A percentile compares a stretch with the other conserved stretches of the same genome.
Conservation (phyloP, 2,329 filamentous ascomycete genomes). For the Rhinocladiella mackenziei region DNA sequence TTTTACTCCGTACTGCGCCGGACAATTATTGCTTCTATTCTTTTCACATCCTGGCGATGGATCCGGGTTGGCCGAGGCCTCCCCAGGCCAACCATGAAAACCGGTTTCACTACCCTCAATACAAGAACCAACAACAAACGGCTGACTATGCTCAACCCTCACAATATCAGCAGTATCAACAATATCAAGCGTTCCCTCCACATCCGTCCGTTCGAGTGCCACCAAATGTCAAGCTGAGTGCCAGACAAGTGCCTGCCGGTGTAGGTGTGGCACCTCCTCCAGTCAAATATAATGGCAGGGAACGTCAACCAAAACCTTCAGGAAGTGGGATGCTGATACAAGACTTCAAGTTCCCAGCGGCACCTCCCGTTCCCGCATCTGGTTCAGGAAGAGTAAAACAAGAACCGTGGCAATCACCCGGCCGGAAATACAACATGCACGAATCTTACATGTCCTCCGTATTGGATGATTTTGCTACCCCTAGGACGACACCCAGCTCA, state of each 20-base stretch:
- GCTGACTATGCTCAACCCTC: conserved; percentile 21
- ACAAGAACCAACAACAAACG: conserved; percentile 6
- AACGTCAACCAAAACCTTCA: conserved; percentile 7
- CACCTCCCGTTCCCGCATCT: conserved; percentile 18
- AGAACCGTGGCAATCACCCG: conserved; percentile 13
- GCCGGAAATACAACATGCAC: conserved; percentile 19
- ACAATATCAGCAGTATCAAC: conserved; percentile 18
- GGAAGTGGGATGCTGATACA: conserved; percentile 17
- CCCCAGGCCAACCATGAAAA: conserved; percentile 7
- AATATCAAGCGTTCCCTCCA: conserved; percentile 16
- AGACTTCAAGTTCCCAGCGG: conserved; percentile 21
- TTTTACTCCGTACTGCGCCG: too few relatives aligned
- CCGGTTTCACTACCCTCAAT: conserved; percentile 14
- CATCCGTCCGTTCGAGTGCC: conserved; percentile 21
- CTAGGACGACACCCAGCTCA: conserved; percentile 19
- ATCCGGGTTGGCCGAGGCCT: conserved; percentile 2
- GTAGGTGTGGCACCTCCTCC: conserved; percentile 24
- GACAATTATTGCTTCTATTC: too few relatives aligned
- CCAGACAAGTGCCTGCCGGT: conserved; percentile 21
- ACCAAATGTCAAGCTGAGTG: conserved; percentile 20
- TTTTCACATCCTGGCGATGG: conserved; percentile 3
- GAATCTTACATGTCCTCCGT: conserved; percentile 26
- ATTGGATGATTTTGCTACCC: conserved; percentile 18
- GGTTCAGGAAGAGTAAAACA: conserved; percentile 10
- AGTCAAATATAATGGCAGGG: conserved; percentile 9